Evolutionary conservation across 495 filamentous ascomycete species (phyloP).

Genomic region (Cenococcum geophilum): DNA sequence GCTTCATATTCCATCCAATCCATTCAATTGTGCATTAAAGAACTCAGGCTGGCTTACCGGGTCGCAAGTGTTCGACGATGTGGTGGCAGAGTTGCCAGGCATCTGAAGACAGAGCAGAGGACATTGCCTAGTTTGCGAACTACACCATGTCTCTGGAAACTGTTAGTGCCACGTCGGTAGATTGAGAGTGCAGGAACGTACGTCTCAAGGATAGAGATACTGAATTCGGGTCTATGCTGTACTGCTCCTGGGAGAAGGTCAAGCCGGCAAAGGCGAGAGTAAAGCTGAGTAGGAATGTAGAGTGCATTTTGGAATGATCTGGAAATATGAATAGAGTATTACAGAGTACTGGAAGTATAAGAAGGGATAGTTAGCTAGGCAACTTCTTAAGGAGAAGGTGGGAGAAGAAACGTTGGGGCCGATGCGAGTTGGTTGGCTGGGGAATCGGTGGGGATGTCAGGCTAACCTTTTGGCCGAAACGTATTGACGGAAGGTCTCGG

Average conservation of each 20-base stretch:
- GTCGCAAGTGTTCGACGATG: slow-evolving; percentile 61
- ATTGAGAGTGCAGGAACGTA: slow-evolving; percentile 26
- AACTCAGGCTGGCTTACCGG: slow-evolving; percentile 48
- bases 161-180: slow-evolving; percentile 13
- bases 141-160: slow-evolving; percentile 62
- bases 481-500: neutral
- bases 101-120: slow-evolving; percentile 74
- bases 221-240: slow-evolving; percentile 53
- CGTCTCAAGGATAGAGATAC: slow-evolving; percentile 48
- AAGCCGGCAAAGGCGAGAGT: slow-evolving; percentile 34
- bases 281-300: slow-evolving; percentile 26
- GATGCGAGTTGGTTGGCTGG: neutral
- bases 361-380: neutral
- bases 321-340: neutral
- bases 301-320: slow-evolving; percentile 29
- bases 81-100: slow-evolving; percentile 45
- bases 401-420: neutral
- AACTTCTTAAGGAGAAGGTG: neutral
- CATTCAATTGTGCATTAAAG: neutral
- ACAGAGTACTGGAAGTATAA: neutral
- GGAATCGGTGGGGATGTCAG: neutral
- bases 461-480: neutral
- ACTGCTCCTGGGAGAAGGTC: slow-evolving; percentile 39
- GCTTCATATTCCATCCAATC: neutral
- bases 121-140: slow-evolving; percentile 58